Percentiles rank a stretch among this genome's conserved stretches.
Evolutionary conservation across 169 alveolate species (phyloP).

Genomic region (Amoebophrya sp.): DNA sequence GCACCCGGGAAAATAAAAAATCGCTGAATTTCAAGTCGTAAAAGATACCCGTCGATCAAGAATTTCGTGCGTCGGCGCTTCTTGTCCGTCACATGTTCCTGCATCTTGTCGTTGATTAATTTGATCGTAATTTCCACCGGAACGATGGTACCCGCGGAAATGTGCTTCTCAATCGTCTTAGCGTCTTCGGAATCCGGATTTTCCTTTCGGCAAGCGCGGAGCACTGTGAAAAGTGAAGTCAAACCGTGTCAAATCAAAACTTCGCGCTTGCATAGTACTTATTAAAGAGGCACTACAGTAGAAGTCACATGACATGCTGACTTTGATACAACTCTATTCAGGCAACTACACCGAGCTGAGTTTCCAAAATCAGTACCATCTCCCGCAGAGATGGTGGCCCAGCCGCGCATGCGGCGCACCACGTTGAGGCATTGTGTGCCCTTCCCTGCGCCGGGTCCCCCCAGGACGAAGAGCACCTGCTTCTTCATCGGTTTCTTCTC

Average conservation of each 20-base stretch:
- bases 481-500: neutral
- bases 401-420: constrained; percentile 14
- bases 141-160: neutral
- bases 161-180: neutral
- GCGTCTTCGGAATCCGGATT: neutral
- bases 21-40: neutral
- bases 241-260: too few species aligned
- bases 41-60: neutral
- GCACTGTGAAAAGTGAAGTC: neutral
- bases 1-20: too few species aligned
- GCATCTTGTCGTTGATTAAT: neutral
- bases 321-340: neutral
- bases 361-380: neutral
- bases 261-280: too few species aligned
- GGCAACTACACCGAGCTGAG: neutral
- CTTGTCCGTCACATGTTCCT: neutral
- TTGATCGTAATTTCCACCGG: constrained; percentile 22
- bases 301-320: neutral
- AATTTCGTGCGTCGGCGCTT: neutral
- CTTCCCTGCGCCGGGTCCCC: constrained; percentile 3
- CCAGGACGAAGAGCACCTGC: neutral
- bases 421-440: constrained; percentile 11
- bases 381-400: constrained; percentile 8
- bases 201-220: neutral
- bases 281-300: too few species aligned